Evolutionary conservation across 1,284 basidiomycete genomes (phyloP).

Genomic region (Somion occarium): DNA sequence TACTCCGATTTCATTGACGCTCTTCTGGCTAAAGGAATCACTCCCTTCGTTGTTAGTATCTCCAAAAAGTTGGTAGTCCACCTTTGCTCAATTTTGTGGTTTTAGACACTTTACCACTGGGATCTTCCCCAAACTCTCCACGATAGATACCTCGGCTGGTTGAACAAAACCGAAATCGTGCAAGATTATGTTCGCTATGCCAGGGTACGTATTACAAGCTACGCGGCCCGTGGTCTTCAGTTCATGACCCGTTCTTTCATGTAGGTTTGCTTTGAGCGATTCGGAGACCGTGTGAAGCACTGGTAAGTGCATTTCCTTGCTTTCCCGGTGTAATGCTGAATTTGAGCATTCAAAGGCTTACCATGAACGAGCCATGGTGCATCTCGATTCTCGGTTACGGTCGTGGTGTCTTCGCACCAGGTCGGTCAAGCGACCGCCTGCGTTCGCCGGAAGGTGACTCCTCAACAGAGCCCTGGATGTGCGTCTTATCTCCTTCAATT

Average conservation of each 20-base stretch:
- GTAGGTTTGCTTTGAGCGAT: conserved; percentile 64
- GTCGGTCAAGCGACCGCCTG: conserved; percentile 55
- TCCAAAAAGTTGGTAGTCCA: too few relatives aligned
- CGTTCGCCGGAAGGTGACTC: conserved; percentile 55
- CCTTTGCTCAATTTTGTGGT: too few relatives aligned
- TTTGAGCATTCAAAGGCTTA: conserved; percentile 39
- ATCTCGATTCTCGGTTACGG: conserved; percentile 67
- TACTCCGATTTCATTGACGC: conserved; percentile 69
- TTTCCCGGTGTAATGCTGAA: background rate
- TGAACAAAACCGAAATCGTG: conserved; percentile 58
- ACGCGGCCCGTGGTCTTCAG: background rate
- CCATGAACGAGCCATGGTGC: conserved; percentile 74
- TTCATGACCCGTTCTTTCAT: background rate
- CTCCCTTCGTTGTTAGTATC: conserved; percentile 61
- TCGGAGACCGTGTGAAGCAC: conserved; percentile 72
- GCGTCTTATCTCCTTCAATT: conserved; percentile 22
- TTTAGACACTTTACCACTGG: conserved; percentile 76
- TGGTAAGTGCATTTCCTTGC: conserved; percentile 40
- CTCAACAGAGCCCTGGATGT: conserved; percentile 72
- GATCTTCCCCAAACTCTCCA: conserved; percentile 70
- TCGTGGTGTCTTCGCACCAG: conserved; percentile 63
- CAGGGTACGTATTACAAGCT: conserved; percentile 31
- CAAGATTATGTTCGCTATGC: conserved; percentile 65
- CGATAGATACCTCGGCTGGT: conserved; percentile 70
- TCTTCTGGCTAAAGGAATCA: conserved; percentile 57